Evolutionary conservation across 139 green algal species (phyloP), one percentile per base, ranked within the genome.

Genomic region (Chlamydomonas applanata): DNA sequence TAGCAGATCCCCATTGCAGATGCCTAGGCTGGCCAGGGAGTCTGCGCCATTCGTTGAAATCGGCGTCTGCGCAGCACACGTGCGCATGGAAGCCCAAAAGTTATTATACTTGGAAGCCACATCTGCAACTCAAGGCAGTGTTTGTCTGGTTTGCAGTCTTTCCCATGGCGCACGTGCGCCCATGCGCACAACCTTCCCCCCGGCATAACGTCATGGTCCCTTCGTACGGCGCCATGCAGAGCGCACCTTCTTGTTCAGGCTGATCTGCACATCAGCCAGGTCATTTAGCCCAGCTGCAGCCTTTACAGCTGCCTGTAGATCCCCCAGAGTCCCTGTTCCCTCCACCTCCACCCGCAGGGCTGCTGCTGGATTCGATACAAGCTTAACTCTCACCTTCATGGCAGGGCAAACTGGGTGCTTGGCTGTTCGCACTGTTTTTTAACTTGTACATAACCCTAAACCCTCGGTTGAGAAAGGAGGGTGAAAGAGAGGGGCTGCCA

Each of bases 301-400:
- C 19, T 44, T 7, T 7, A 49, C 11, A 98, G 89, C 82, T 99
- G 94, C 53, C 40, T 49, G 40, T 49, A 49, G 11, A 49, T 49
- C 40, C 40, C 40, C 19, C 27, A 45, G 40, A 4, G 25, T 24
- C 29, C 29, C 22, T 67, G 60, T 45, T 34, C 29, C 60, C 14
- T 36, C 65, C 19, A 59, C 19, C 53, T 60, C 59, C 17, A 60
- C 36, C 44, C n/a, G 4, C 22, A 44, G 3, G 4, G 35, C 22
- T 7, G 11, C 2, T 34, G 36, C 5, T 16, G 44, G 34, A 14
- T 71, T 45, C 53, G 59, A 46, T 73, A 67, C 14, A 71, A 61
- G 24, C 25, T 62, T 44, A 7, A 45, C 36, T 24, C 30, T 20
- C 17, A 45, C 24, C 44, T 61, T 44, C 66, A 61, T 44, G 24